Base-by-base conservation (phyloP, 768 basidiomycete genomes). In the Stropharia rugosoannulata region DNA sequence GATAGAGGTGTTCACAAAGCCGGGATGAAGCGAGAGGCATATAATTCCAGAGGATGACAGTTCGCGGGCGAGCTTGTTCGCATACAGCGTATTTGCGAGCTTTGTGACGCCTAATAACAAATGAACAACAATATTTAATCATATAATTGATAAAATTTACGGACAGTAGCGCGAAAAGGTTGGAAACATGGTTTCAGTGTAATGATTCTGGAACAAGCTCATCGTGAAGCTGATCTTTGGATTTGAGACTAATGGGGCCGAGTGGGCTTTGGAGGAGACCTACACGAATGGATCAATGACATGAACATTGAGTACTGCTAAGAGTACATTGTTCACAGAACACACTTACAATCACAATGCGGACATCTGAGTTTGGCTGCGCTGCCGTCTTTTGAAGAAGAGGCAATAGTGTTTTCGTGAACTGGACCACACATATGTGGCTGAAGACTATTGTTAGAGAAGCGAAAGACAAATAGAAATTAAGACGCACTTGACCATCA, bases 11-110 rank as follows among this genome's bases (percentile, higher is more conserved):
- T 70, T 62, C 15, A 79, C 73, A 1, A 52, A 49, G 5, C 80
- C 79, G 0, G 80, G 79, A 59, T 78, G 68, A 0, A 79, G 35
- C 2, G 73, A 57, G 35, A 78, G 63, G 38, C 60, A 69, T 11
- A 70, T 71, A 49, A 76, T 71, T 11, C 65, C 62, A 0, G 67
- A 63, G 11, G 63, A 67, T 40, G 53, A 51, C n/a, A 82, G 37
- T 36, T 19, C 69, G 49, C 61, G 70, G 47, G 83, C 80, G 19
- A 85, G 67, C 56, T 77, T 74, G 16, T 71, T 72, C 1, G 72
- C 72, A 42, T 73, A 81, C 4, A 83, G 69, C 13, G 76, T 59
- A 42, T 71, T 72, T 3, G 75, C 73, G 37, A 84, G 68, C 60
- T 84, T 84, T 29, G 25, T 29, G 2, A 32, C 37, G 8, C 18